Percentiles rank a stretch among this genome's conserved stretches.
Evolutionary conservation across 2,329 filamentous ascomycete genomes (phyloP).

Genomic region (Venturia aucupariae): DNA sequence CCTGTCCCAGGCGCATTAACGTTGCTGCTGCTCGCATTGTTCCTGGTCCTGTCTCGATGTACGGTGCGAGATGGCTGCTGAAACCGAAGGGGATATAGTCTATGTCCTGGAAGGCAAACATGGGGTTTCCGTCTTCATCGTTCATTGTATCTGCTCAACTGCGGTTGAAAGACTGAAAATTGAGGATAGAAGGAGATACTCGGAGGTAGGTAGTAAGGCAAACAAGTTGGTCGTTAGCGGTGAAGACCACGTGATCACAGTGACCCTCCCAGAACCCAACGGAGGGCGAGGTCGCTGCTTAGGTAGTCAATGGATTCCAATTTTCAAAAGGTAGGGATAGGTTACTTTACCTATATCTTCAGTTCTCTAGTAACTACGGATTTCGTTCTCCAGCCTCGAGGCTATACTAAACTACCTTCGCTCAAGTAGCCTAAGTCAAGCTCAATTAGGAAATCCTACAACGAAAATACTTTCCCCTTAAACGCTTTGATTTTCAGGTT

Average conservation of each 20-base stretch:
- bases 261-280: no score
- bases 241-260: neutral
- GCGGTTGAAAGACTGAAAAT: neutral
- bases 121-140: constrained; percentile 1
- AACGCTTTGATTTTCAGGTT: no score
- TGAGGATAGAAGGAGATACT: neutral
- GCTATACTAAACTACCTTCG: neutral
- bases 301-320: neutral
- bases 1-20: neutral
- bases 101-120: constrained; percentile 7
- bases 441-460: neutral
- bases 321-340: neutral
- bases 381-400: neutral
- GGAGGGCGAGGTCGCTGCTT: neutral
- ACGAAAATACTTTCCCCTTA: no score
- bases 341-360: neutral
- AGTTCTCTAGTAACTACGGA: neutral
- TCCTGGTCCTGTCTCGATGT: constrained; percentile 8
- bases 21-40: constrained; percentile 8
- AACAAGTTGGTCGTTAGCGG: neutral
- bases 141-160: neutral
- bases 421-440: neutral
- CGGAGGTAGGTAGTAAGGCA: no score
- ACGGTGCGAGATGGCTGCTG: constrained; percentile 1
- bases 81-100: constrained; percentile 10